phyloP scores from a whole-genome alignment of 306 rosid species.

The Cucurbita ficifolia region DNA sequence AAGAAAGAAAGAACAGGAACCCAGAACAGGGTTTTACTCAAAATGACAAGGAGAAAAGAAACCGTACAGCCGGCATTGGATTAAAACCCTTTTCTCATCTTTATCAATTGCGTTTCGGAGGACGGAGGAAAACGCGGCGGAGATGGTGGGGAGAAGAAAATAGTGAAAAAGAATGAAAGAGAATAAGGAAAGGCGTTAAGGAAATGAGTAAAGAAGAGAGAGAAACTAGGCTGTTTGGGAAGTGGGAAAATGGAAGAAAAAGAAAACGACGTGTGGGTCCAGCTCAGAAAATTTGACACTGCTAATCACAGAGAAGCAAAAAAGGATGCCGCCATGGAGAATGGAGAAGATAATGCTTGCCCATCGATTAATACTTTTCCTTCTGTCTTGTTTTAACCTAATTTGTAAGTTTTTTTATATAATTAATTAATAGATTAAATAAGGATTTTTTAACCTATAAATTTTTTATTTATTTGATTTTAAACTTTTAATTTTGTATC shows the following conservation, averaged over 20 bases:
- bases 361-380: too few species aligned
- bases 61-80: neutral
- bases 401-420: too few species aligned
- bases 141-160: neutral
- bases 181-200: neutral
- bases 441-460: too few species aligned
- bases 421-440: too few species aligned
- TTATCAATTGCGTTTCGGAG: neutral
- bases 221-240: neutral
- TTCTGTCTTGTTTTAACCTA: too few species aligned
- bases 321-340: too few species aligned
- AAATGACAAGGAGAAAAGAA: neutral
- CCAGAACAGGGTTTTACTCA: conserved; percentile 1
- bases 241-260: neutral
- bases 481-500: too few species aligned
- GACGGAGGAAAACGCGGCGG: conserved; percentile 8
- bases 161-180: neutral
- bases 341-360: too few species aligned
- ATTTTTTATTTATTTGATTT: too few species aligned
- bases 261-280: conserved; percentile 10
- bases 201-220: neutral
- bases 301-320: neutral
- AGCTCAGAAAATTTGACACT: neutral
- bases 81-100: neutral
- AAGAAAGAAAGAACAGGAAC: neutral